A percentile compares a stretch with the other conserved stretches of the same genome.
Conservation (phyloP, 2,329 filamentous ascomycete species). For the Blastomyces percursus region DNA sequence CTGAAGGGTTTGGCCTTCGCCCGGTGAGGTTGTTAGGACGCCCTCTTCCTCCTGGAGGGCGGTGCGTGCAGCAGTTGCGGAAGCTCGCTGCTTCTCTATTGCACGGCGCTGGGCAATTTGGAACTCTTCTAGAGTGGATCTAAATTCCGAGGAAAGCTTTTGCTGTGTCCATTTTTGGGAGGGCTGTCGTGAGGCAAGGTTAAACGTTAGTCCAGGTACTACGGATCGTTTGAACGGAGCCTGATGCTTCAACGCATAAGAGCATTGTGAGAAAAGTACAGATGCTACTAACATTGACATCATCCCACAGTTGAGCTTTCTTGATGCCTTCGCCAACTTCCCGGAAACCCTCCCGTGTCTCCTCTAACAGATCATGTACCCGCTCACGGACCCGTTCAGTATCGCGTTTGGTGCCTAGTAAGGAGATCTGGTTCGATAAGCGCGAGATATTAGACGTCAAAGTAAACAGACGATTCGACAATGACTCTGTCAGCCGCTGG, state of each 20-base stretch:
- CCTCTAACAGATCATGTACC: constrained; percentile 76
- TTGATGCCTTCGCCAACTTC: constrained; percentile 89
- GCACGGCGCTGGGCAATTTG: constrained; percentile 82
- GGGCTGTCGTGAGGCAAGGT: constrained; percentile 46
- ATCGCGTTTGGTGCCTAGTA: constrained; percentile 82
- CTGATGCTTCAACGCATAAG: not conserved
- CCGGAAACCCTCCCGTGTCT: constrained; percentile 77
- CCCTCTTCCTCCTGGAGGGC: constrained; percentile 54
- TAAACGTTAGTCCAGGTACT: not conserved
- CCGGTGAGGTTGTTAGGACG: constrained; percentile 21
- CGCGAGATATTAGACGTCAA: constrained; percentile 80
- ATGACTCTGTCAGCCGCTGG: constrained; percentile 64
- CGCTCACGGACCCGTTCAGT: constrained; percentile 83
- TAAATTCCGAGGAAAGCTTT: constrained; percentile 89
- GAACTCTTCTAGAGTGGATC: constrained; percentile 78
- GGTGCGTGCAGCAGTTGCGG: constrained; percentile 68
- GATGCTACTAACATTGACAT: constrained; percentile 54
- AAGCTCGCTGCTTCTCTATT: constrained; percentile 84
- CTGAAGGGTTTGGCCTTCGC: constrained; percentile 49
- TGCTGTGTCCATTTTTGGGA: constrained; percentile 94
- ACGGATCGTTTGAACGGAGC: not conserved
- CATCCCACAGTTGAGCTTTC: constrained; percentile 77
- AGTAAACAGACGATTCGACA: constrained; percentile 81
- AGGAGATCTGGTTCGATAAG: constrained; percentile 69
- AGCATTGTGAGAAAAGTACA: not conserved